phyloP scores from a whole-genome alignment of 2,329 filamentous ascomycete genomes.

The Talaromyces piceae region DNA sequence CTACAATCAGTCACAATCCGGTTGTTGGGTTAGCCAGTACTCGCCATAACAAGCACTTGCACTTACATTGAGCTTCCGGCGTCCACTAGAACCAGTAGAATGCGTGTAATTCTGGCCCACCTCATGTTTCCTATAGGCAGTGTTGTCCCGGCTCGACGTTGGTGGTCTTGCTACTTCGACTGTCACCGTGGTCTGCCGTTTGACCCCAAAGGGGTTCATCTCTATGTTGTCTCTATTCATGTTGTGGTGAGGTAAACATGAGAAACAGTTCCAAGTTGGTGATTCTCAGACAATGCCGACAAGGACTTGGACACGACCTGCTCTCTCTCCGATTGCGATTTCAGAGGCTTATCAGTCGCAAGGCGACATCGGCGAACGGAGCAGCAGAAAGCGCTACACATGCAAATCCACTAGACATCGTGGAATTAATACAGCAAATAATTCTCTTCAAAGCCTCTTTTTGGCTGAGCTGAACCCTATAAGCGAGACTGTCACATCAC shows the following conservation, averaged over 20 bases:
- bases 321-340: not conserved
- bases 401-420: not conserved
- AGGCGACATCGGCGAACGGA: not conserved
- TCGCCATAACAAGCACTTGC: conserved; percentile 15
- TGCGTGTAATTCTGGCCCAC: conserved; percentile 9
- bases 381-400: not conserved
- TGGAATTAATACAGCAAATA: not conserved
- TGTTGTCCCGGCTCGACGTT: not conserved
- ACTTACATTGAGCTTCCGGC: conserved; percentile 16
- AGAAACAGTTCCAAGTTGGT: too few relatives aligned
- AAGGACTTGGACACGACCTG: not conserved
- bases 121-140: not conserved
- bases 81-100: conserved; percentile 19
- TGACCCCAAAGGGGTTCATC: conserved; percentile 3
- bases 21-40: too few relatives aligned
- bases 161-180: not conserved
- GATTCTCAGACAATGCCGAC: not conserved
- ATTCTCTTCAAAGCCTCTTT: not conserved
- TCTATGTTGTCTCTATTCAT: conserved; percentile 9
- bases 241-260: not conserved
- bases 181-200: conserved; percentile 1
- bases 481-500: not conserved
- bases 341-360: not conserved
- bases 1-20: not conserved
- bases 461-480: not conserved